Conservation (phyloP, 441 rosid species). For the Theobroma grandiflorum region DNA sequence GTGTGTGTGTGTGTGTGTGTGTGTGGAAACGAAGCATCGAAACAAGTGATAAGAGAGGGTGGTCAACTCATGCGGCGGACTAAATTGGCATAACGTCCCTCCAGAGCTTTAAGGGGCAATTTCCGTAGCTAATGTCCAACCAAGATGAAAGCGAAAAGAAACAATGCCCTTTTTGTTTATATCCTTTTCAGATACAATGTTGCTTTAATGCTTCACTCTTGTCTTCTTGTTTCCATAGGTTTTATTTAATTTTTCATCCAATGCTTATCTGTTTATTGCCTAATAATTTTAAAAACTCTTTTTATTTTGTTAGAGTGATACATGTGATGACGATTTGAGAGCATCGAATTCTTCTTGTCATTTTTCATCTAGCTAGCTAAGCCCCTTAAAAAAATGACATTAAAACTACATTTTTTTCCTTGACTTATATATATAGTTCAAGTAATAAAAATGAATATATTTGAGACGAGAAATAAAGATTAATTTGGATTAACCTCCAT, state of each 20-base stretch:
- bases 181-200: constrained; percentile 1
- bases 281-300: not conserved
- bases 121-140: not conserved
- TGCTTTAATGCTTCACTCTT: not conserved
- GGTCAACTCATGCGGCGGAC: not conserved
- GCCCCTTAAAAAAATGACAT: not conserved
- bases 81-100: constrained; percentile 13
- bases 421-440: too few species aligned
- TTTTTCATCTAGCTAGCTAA: too few species aligned
- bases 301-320: too few species aligned
- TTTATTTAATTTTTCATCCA: not conserved
- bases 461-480: too few species aligned
- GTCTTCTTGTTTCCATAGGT: not conserved
- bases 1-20: too few species aligned
- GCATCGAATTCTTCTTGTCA: too few species aligned
- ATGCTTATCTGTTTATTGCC: not conserved
- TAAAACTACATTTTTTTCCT: not conserved
- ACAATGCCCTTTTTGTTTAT: not conserved
- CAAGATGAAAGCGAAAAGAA: not conserved
- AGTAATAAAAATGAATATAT: not conserved
- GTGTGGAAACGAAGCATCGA: not conserved
- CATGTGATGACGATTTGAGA: not conserved
- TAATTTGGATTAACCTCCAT: too few species aligned
- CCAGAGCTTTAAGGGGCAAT: constrained; percentile 20
- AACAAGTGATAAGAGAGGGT: not conserved